Percentiles rank a stretch among this genome's conserved stretches.
phyloP scores from a whole-genome alignment of 169 alveolate species.

The Pseudocohnilembus persalinus region DNA sequence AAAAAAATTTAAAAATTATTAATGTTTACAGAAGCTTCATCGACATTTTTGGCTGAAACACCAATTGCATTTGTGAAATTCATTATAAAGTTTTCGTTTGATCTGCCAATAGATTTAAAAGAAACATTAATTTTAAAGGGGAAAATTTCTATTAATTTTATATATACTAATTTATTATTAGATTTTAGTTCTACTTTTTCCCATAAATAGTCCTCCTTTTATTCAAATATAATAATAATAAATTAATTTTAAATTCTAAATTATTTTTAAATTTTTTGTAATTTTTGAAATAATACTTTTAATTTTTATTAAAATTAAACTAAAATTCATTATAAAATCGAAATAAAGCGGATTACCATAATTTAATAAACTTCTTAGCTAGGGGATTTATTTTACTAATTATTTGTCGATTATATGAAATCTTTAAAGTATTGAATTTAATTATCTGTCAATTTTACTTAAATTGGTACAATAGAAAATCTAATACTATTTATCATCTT shows the following conservation, averaged over 20 bases:
- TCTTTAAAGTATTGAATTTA: not conserved
- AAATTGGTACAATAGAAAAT: not conserved
- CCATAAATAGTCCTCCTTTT: not conserved
- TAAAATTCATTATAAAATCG: too few species aligned
- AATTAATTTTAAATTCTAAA: too few species aligned
- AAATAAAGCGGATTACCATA: too few species aligned
- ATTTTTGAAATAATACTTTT: too few species aligned
- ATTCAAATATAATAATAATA: too few species aligned
- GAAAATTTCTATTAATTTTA: conserved; percentile 11
- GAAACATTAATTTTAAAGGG: conserved; percentile 11
- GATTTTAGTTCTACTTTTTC: not conserved
- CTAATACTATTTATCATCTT: not conserved
- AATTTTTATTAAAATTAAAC: too few species aligned
- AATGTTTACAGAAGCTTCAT: conserved; percentile 19
- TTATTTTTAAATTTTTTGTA: too few species aligned
- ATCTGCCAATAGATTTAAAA: not conserved
- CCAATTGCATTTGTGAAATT: conserved; percentile 14
- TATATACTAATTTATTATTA: not conserved
- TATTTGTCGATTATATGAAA: too few species aligned
- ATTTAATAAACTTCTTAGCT: too few species aligned
- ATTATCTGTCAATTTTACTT: not conserved
- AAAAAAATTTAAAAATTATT: too few species aligned
- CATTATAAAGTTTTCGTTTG: not conserved
- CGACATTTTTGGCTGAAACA: conserved; percentile 9
- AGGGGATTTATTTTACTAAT: too few species aligned